Evolutionary conservation across 345 rosid species (phyloP).

Genomic region (Citropsis articulata): DNA sequence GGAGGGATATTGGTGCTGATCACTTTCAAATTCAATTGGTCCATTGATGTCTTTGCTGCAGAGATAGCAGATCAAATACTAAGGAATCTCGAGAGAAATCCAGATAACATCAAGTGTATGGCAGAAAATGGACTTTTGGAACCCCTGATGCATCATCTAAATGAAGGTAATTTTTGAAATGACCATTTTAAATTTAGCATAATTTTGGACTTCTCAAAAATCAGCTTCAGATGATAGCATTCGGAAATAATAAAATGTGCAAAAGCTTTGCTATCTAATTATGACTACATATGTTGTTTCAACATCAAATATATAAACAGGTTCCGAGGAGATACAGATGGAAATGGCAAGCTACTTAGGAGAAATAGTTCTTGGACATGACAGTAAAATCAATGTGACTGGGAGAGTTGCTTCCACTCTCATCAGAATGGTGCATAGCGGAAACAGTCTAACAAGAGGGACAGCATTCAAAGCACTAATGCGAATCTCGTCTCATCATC

Average conservation of each 20-base stretch:
- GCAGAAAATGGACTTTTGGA: conserved; percentile 83
- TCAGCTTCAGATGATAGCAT: neutral
- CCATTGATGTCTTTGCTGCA: conserved; percentile 48
- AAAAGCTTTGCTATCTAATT: neutral
- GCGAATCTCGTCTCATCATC: conserved; percentile 62
- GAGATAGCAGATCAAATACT: conserved; percentile 62
- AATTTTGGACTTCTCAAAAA: neutral
- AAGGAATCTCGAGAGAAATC: conserved; percentile 54
- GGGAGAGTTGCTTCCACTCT: conserved; percentile 69
- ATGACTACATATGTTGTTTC: neutral
- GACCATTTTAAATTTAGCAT: neutral
- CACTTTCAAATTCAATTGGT: conserved; percentile 49
- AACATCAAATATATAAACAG: conserved; percentile 34
- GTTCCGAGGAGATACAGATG: conserved; percentile 60
- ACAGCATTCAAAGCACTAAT: conserved; percentile 71
- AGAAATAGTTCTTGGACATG: conserved; percentile 59
- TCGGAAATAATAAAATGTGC: neutral
- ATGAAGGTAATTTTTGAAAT: conserved; percentile 45
- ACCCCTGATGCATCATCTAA: conserved; percentile 73
- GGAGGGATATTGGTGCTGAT: conserved; percentile 81
- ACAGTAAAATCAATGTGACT: conserved; percentile 55
- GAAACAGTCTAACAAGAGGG: conserved; percentile 45
- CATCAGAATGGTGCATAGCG: conserved; percentile 56
- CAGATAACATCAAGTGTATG: conserved; percentile 69
- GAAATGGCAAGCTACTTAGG: conserved; percentile 72